Base-by-base conservation (phyloP, 305 asterid species). In the Ajuga reptans region DNA sequence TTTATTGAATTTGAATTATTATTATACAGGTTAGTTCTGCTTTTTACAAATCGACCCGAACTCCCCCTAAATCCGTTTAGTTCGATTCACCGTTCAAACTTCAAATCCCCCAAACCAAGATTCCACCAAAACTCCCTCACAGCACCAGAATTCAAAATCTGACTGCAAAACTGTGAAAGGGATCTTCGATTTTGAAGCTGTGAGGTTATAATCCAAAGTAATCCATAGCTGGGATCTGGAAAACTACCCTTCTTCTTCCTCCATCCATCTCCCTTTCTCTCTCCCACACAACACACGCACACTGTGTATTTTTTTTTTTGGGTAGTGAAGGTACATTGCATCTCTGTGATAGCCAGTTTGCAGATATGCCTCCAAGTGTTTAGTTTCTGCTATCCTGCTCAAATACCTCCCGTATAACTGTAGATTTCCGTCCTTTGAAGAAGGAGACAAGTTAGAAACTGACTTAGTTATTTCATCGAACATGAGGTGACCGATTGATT, bases 201-300 rank as follows among this genome's bases (percentile, higher is more conserved):
- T 54, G 51, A 64, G 71, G 72, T 72, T 58, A 34, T 16, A 50
- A 72, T 79, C 72, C 76, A 10, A 15, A 72, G 77, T 74, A 34
- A 74, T 64, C 64, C 53, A 64, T 64, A 80, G 79, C 81, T 79
- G 83, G 81, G 90, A 81, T 85, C 88, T 81, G 80, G 85, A 79
- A 79, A 81, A 66, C 73, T 41, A 81, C 82, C 73, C 64, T 50
- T 51, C 78, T 75, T 75, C 81, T 69, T 69, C 81, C 54, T 46
- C 67, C 49, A 17, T 41, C 18, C 2, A 58, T 51, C 16, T 62
- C 29, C 18, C 66, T 4, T 71, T 59, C 24, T 65, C 77, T 68
- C 62, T n/a, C 62, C 27, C 57, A 15, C 51, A 54, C 34, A 2
- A 0, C 55, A 14, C 67, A 9, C 68, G 11, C 67, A 18, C 56